Evolutionary conservation across 768 basidiomycete genomes (phyloP).

Genomic region (Cystobasidiopsis lactophilus): DNA sequence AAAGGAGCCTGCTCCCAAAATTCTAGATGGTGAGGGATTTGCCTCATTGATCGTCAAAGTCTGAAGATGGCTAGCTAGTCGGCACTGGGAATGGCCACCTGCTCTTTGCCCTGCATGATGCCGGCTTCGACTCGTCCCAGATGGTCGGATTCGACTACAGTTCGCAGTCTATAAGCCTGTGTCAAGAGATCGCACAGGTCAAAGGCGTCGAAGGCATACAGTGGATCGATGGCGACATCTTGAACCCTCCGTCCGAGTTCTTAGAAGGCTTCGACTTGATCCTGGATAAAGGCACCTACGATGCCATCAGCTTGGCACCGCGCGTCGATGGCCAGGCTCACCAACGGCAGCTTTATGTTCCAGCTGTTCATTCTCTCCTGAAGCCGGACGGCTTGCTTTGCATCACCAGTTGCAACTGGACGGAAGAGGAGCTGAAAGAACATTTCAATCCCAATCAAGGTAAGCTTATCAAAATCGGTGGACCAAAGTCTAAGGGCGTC

Average conservation of each 20-base stretch:
- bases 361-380: background rate
- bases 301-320: conserved; percentile 24
- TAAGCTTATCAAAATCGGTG: background rate
- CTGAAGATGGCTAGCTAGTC: conserved; percentile 3
- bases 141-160: conserved; percentile 29
- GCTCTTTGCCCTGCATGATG: conserved; percentile 15
- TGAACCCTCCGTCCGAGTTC: conserved; percentile 13
- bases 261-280: conserved; percentile 25
- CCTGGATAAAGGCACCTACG: conserved; percentile 29
- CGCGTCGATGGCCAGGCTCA: background rate
- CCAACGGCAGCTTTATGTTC: conserved; percentile 1
- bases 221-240: conserved; percentile 14
- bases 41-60: background rate
- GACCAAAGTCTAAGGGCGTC: background rate
- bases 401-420: conserved; percentile 11
- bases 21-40: conserved; percentile 24
- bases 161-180: conserved; percentile 22
- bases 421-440: conserved; percentile 8
- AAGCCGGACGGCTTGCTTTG: conserved; percentile 3
- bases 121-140: conserved; percentile 13
- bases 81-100: conserved; percentile 21
- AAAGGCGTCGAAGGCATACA: conserved; percentile 8
- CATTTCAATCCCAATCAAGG: background rate
- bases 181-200: conserved; percentile 16
- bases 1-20: conserved; percentile 12